Evolutionary conservation across 129 eudicot species (phyloP).

Genomic region (Ambrosia trifida): DNA sequence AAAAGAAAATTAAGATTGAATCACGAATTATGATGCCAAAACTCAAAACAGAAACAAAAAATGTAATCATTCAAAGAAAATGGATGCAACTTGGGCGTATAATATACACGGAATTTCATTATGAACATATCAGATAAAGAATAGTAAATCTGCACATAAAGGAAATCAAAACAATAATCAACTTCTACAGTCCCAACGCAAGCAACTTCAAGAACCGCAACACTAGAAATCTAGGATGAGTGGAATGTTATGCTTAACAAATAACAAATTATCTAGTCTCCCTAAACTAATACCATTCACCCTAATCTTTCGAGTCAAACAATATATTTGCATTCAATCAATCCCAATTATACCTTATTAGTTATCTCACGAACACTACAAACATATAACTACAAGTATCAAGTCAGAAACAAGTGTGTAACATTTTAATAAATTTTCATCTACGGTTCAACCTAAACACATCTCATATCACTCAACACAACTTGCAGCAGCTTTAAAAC

Average conservation of each 20-base stretch:
- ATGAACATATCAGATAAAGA: too few species aligned
- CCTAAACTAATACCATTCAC: too few species aligned
- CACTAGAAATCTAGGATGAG: too few species aligned
- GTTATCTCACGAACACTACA: conserved; percentile 2
- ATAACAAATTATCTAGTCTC: too few species aligned
- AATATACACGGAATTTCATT: background rate
- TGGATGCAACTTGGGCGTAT: background rate
- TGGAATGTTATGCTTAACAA: too few species aligned
- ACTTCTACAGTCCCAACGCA: too few species aligned
- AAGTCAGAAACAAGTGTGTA: conserved; percentile 11
- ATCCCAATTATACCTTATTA: too few species aligned
- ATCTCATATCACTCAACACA: conserved; percentile 7
- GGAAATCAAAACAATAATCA: too few species aligned
- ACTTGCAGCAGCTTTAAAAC: conserved; percentile 13
- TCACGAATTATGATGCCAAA: background rate
- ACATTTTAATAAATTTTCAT: too few species aligned
- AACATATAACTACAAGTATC: conserved; percentile 9
- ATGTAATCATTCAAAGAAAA: background rate
- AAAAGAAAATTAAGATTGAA: conserved; percentile 33
- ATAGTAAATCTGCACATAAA: too few species aligned
- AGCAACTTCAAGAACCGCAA: too few species aligned
- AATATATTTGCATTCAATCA: background rate
- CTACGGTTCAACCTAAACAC: conserved; percentile 25
- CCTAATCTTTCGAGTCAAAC: too few species aligned
- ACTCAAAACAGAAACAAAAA: conserved; percentile 18